Evolutionary conservation across 768 basidiomycete genomes (phyloP), one percentile per base, ranked within the genome.

Genomic region (Tricholoma hemisulphureum): DNA sequence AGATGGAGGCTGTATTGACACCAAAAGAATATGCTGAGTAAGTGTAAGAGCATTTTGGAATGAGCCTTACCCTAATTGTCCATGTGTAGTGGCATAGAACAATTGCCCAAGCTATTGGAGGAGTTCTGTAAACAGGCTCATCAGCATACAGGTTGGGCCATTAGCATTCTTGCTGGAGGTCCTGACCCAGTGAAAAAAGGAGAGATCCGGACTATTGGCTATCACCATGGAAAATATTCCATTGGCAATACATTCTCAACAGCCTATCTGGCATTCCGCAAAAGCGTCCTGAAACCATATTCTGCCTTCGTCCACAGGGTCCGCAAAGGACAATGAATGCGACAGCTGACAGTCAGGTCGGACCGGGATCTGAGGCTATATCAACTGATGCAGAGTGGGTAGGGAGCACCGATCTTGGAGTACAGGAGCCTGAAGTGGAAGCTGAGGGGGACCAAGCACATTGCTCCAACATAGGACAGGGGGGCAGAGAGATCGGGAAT

Each of bases 131-230:
- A 8, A 23, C 41, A 43, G 41, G 41, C 41, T 16, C 18, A 34
- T n/a, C n/a, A 46, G 5, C 21, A 18, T 11, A 60, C 58, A 16
- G 58, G 55, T n/a, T 56, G 54, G 55, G 21, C 49, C 5, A 35
- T 55, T 23, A 41, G 37, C 4, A 24, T 60, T 20, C 37, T 56
- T 23, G 48, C 49, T 9, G 58, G 58, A 7, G 58, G 58, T 31
- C 58, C 58, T 24, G 55, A 60, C 43, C 58, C 58, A 46, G 39
- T 31, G 14, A 13, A 26, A 34, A 29, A 48, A 26, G 55, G 55
- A 4, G n/a, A 55, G 31, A 59, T 59, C 35, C 39, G 52, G 18
- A 53, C 57, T 3, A 23, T 54, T 35, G 52, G 51, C 50, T 53
- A 51, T 29, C 39, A 46, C 26, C 21, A 53, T 29, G 52, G 57